A percentile compares a stretch with the other conserved stretches of the same genome.
phyloP scores from a whole-genome alignment of 2,329 filamentous ascomycete genomes.

The Lachnellula arida region DNA sequence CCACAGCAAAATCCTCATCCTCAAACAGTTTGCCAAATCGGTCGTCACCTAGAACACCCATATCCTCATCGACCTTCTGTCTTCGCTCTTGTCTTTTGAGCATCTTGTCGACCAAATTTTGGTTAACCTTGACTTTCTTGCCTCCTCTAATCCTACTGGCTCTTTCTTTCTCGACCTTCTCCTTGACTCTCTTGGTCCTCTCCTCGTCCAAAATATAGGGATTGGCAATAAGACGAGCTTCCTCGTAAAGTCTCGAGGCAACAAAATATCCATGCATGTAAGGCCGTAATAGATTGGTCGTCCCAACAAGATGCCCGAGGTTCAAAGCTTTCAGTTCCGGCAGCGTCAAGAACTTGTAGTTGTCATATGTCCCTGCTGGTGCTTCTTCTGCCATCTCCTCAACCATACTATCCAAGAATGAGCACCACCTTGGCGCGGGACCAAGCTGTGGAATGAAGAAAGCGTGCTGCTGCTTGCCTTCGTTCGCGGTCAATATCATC shows the following conservation, averaged over 20 bases:
- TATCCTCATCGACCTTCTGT: constrained; percentile 52
- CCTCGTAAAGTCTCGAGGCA: constrained; percentile 89
- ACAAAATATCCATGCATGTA: constrained; percentile 99
- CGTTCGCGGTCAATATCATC: constrained; percentile 95
- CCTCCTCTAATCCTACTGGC: constrained; percentile 88
- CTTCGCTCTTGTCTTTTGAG: constrained; percentile 61
- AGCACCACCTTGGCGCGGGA: constrained; percentile 90
- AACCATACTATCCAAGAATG: constrained; percentile 94
- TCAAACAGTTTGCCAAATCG: constrained; percentile 89
- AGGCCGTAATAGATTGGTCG: constrained; percentile 81
- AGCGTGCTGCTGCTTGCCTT: constrained; percentile 89
- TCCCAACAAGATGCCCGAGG: constrained; percentile 82
- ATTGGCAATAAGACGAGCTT: constrained; percentile 87
- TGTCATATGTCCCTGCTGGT: constrained; percentile 84
- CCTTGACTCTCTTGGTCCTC: constrained; percentile 81
- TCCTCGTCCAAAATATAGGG: constrained; percentile 94
- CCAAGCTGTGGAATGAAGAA: constrained; percentile 95
- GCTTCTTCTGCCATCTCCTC: constrained; percentile 94
- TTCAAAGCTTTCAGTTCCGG: constrained; percentile 82
- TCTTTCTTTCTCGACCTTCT: constrained; percentile 96
- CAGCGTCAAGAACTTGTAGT: constrained; percentile 95
- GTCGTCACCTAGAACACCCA: constrained; percentile 71
- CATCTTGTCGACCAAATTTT: constrained; percentile 70
- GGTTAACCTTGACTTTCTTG: constrained; percentile 98
- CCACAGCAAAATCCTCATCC: constrained; percentile 87